Percentiles rank a stretch among this genome's conserved stretches.
phyloP scores from a whole-genome alignment of 352 stramenopile species.

The Blastocystis sp. region DNA sequence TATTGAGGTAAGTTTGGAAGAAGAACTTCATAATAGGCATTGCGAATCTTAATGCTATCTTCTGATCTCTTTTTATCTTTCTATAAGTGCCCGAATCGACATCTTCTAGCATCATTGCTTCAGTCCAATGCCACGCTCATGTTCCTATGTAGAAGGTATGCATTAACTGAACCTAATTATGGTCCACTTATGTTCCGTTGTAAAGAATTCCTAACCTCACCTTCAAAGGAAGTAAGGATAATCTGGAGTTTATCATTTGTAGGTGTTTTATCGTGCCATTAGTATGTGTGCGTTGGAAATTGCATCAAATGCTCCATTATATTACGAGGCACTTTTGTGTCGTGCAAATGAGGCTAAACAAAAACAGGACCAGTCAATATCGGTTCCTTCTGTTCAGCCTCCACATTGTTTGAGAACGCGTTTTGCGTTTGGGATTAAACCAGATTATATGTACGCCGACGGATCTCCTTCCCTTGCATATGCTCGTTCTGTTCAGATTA shows the following conservation, averaged over 20 bases:
- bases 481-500: not conserved
- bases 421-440: not conserved
- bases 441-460: not conserved
- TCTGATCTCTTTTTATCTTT: conserved; percentile 58
- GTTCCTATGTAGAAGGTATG: conserved; percentile 66
- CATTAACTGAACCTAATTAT: conserved; percentile 81
- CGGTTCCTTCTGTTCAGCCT: not conserved
- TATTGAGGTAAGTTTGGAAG: conserved; percentile 68
- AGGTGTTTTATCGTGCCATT: not conserved
- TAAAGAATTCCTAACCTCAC: conserved; percentile 45
- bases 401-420: not conserved
- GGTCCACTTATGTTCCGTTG: conserved; percentile 79
- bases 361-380: not conserved
- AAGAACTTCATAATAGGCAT: not conserved
- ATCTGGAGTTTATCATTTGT: not conserved
- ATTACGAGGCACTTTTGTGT: not conserved
- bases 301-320: not conserved
- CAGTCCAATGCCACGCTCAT: not conserved
- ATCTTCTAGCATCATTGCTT: not conserved
- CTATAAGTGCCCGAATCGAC: not conserved
- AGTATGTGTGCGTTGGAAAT: not conserved
- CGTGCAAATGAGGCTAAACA: not conserved
- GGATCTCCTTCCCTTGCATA: not conserved
- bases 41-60: conserved; percentile 53
- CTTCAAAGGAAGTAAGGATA: conserved; percentile 11